Evolutionary conservation across 2,329 filamentous ascomycete species (phyloP).

Genomic region (Exophiala viscosa): DNA sequence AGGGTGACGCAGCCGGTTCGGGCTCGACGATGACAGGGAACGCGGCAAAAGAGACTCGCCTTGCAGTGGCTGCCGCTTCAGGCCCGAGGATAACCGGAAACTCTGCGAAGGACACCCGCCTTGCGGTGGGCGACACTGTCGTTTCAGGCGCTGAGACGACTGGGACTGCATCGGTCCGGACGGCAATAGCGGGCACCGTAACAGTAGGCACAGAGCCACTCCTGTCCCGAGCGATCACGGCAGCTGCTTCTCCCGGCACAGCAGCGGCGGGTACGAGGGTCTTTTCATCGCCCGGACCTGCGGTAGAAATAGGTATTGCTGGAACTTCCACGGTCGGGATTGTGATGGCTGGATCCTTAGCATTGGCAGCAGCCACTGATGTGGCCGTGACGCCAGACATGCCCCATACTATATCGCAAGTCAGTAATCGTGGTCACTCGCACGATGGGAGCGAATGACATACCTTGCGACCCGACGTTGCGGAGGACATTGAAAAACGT

Average conservation of each 20-base stretch:
- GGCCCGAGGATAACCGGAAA: no score
- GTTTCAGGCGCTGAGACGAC: no score
- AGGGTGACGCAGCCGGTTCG: no score
- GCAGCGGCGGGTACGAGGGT: not conserved
- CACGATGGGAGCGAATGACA: not conserved
- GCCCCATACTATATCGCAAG: conserved; percentile 6
- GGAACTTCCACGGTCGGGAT: not conserved
- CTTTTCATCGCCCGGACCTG: not conserved
- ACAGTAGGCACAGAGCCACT: not conserved
- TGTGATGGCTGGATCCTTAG: not conserved
- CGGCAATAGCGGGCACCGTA: not conserved
- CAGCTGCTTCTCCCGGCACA: not conserved
- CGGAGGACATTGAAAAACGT: conserved; percentile 8
- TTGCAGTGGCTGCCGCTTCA: no score
- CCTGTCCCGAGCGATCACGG: not conserved
- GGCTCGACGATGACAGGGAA: no score
- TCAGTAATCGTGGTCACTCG: not conserved
- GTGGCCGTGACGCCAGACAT: conserved; percentile 11
- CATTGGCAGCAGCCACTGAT: not conserved
- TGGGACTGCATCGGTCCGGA: not conserved
- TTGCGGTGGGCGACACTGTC: no score
- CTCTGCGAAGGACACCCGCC: no score
- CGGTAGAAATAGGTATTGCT: not conserved
- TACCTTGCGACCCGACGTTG: conserved; percentile 14
- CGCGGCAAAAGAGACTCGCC: no score